phyloP scores from a whole-genome alignment of 2,329 filamentous ascomycete species.

The Fusarium sp. region DNA sequence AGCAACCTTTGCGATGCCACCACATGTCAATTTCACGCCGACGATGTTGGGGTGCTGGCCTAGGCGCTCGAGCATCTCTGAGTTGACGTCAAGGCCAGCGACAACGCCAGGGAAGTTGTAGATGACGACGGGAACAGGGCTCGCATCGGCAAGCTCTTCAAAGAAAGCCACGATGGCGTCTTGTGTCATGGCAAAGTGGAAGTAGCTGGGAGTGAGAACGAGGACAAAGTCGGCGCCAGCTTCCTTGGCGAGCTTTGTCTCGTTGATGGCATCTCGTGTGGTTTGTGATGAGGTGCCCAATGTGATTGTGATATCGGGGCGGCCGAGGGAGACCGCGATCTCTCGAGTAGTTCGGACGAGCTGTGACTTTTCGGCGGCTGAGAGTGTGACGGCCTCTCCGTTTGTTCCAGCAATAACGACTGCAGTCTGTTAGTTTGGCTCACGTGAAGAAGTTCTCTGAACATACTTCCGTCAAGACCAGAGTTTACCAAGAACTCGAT shows the following conservation, averaged over 20 bases:
- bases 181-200: conserved; percentile 69
- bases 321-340: conserved; percentile 65
- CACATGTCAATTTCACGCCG: conserved; percentile 77
- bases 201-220: conserved; percentile 76
- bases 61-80: conserved; percentile 68
- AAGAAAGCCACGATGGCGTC: conserved; percentile 72
- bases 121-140: conserved; percentile 71
- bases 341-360: conserved; percentile 70
- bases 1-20: conserved; percentile 77
- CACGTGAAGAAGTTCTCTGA: rapidly evolving
- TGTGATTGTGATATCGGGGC: conserved; percentile 68
- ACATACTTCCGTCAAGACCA: conserved; percentile 59
- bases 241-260: conserved; percentile 69
- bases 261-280: conserved; percentile 71
- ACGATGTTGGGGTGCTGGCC: conserved; percentile 71
- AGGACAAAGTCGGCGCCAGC: conserved; percentile 74
- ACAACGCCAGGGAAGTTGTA: conserved; percentile 78
- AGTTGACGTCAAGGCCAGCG: conserved; percentile 73
- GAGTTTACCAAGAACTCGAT: conserved; percentile 63
- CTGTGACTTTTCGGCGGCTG: conserved; percentile 68
- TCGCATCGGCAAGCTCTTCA: conserved; percentile 64
- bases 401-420: conserved; percentile 78
- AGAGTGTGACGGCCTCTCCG: conserved; percentile 77
- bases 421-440: conserved; percentile 26
- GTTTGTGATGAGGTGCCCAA: conserved; percentile 73